Evolutionary conservation across 139 green algal species (phyloP).

Genomic region (Asterochloris erici): DNA sequence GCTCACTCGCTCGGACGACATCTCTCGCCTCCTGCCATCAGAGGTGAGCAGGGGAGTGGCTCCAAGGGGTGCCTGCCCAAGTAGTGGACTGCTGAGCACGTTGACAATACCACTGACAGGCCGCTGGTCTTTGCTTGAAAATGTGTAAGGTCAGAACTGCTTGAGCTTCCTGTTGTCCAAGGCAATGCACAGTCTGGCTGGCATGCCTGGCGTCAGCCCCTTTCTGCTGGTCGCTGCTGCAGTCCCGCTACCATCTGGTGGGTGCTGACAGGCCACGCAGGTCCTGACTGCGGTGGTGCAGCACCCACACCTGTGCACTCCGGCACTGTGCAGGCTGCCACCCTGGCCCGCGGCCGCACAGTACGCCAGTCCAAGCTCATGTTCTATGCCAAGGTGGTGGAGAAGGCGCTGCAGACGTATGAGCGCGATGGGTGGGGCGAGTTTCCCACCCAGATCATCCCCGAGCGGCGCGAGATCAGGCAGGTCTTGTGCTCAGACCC

Average conservation of each 20-base stretch:
- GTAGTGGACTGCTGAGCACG: too few species aligned
- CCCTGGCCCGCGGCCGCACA: conserved; percentile 60
- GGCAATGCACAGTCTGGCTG: too few species aligned
- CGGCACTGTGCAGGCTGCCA: conserved; percentile 37
- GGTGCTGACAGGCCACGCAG: too few species aligned
- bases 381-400: conserved; percentile 78
- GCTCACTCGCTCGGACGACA: conserved; percentile 80
- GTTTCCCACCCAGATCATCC: conserved; percentile 59
- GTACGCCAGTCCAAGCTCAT: conserved; percentile 80
- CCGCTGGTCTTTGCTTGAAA: too few species aligned
- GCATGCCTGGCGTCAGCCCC: too few species aligned
- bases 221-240: too few species aligned
- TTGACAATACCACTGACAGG: too few species aligned
- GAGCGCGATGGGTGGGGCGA: conserved; percentile 87
- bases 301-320: not conserved
- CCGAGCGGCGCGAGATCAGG: conserved; percentile 68
- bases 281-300: not conserved
- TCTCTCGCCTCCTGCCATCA: conserved; percentile 75
- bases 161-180: too few species aligned
- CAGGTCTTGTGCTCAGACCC: too few species aligned
- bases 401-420: conserved; percentile 80
- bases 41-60: not conserved
- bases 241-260: too few species aligned
- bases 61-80: too few species aligned
- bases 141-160: too few species aligned